Conservation (phyloP, 345 rosid genomes). For the Sonneratia alba region DNA sequence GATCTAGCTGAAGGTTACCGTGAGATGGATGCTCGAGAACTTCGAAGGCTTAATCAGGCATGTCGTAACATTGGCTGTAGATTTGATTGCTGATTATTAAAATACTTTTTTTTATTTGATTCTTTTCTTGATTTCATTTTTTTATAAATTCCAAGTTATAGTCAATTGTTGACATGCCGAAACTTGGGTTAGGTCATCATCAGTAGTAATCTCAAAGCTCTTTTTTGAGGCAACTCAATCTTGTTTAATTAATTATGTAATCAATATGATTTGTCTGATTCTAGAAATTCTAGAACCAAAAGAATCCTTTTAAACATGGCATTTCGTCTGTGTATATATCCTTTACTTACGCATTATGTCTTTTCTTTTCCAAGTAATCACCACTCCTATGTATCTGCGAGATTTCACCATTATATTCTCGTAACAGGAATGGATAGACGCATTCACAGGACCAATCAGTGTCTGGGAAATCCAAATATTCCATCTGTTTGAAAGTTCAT, state of each 20-base stretch:
- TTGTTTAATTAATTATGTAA: no score
- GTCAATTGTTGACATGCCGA: background rate
- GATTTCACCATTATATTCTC: no score
- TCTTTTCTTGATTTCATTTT: background rate
- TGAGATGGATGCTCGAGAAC: conserved; percentile 68
- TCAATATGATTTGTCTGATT: no score
- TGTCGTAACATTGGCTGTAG: background rate
- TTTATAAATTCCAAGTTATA: background rate
- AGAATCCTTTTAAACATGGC: no score
- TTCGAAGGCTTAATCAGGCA: conserved; percentile 49
- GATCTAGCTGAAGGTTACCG: conserved; percentile 81
- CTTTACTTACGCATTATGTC: no score
- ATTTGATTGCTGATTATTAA: background rate
- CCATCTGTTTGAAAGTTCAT: background rate
- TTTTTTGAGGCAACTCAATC: background rate
- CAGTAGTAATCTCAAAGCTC: background rate
- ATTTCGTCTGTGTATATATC: no score
- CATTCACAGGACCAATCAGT: background rate
- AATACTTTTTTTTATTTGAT: background rate
- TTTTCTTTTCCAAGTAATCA: no score
- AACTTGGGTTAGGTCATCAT: background rate
- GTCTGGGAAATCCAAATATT: background rate
- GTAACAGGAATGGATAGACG: no score
- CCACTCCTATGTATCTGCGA: no score
- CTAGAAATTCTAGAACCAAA: no score